Percentiles rank a stretch among this genome's conserved stretches.
phyloP scores from a whole-genome alignment of 2,329 filamentous ascomycete genomes.

The Aspergillus latus region DNA sequence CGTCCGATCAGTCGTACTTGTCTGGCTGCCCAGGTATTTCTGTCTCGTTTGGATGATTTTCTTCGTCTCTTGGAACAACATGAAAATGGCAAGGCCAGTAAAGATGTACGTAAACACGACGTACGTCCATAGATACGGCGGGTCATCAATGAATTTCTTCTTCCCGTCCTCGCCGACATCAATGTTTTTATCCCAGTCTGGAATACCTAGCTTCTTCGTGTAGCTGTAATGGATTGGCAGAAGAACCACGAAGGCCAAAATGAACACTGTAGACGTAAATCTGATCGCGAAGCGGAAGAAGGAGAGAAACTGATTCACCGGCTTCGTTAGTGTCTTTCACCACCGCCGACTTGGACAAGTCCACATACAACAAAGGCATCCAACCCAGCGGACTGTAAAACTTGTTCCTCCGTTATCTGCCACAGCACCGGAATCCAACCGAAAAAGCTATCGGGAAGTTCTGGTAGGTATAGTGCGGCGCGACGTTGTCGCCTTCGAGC shows the following conservation, averaged over 20 bases:
- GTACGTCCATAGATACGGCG: constrained; percentile 82
- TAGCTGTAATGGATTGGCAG: constrained; percentile 80
- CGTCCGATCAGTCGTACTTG: constrained; percentile 92
- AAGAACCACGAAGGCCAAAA: constrained; percentile 78
- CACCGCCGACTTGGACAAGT: background rate
- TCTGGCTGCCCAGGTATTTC: constrained; percentile 87
- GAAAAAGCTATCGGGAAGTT: constrained; percentile 79
- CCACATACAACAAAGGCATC: constrained; percentile 80
- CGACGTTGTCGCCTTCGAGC: constrained; percentile 77
- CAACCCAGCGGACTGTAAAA: constrained; percentile 84
- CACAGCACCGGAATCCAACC: constrained; percentile 91
- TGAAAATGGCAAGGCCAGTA: constrained; percentile 74
- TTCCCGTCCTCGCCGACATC: constrained; percentile 32
- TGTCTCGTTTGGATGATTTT: constrained; percentile 84
- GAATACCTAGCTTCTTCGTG: constrained; percentile 44
- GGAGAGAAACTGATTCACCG: constrained; percentile 66
- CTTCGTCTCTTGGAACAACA: constrained; percentile 79
- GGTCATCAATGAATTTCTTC: constrained; percentile 36
- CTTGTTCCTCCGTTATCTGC: constrained; percentile 81
- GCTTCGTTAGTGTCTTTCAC: background rate
- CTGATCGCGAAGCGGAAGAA: constrained; percentile 96
- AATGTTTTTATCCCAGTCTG: constrained; percentile 37
- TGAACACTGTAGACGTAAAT: constrained; percentile 73
- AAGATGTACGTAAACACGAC: constrained; percentile 95
- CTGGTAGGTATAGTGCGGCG: constrained; percentile 66